Evolutionary conservation across 2,329 filamentous ascomycete species (phyloP).

Genomic region (Colletotrichum camelliae): DNA sequence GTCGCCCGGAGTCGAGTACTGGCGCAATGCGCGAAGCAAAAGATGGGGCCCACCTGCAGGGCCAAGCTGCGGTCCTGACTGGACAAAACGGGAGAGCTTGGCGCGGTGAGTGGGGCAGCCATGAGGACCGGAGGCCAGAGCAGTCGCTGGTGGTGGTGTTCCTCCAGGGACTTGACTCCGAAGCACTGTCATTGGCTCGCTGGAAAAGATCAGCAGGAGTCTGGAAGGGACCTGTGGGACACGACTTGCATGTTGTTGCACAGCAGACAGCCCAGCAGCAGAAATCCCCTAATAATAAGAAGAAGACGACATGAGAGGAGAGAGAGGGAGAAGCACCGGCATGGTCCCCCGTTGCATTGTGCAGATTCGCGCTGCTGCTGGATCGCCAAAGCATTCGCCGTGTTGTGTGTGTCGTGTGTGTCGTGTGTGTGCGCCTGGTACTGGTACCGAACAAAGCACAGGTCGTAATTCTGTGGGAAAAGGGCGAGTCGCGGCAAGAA

Average conservation of each 20-base stretch:
- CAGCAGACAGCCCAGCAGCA: background rate
- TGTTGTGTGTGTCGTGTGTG: background rate
- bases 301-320: background rate
- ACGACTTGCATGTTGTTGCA: background rate
- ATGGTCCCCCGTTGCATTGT: background rate
- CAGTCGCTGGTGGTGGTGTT: background rate
- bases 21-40: background rate
- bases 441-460: background rate
- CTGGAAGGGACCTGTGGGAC: background rate
- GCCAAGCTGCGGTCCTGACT: background rate
- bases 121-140: background rate
- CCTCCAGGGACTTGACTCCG: background rate
- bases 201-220: background rate
- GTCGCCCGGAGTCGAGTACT: background rate
- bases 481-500: background rate
- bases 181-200: background rate
- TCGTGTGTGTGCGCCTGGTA: background rate
- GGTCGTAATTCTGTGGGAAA: background rate
- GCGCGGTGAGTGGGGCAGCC: background rate
- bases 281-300: background rate
- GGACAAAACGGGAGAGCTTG: background rate
- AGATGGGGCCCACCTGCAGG: background rate
- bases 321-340: background rate
- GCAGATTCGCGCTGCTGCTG: background rate
- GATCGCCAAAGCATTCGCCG: background rate